phyloP scores from a whole-genome alignment of 768 basidiomycete genomes.

The Xerocomellus intermedius region DNA sequence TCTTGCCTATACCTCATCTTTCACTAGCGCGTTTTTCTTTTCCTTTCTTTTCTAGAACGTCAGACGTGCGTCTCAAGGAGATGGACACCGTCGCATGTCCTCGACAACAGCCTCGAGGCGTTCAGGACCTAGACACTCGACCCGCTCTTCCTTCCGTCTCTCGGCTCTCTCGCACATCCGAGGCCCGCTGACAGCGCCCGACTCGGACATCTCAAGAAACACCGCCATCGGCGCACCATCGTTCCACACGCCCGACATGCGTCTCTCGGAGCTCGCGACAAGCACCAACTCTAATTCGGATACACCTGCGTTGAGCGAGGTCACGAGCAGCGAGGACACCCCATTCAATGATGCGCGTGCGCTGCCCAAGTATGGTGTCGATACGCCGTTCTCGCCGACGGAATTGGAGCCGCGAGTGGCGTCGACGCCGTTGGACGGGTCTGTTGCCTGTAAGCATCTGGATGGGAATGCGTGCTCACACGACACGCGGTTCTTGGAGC shows the following conservation, averaged over 20 bases:
- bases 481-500: constrained; percentile 25
- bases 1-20: background rate
- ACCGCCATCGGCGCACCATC: background rate
- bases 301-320: constrained; percentile 16
- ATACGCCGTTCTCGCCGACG: constrained; percentile 9
- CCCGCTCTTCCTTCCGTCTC: constrained; percentile 22
- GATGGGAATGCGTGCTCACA: background rate
- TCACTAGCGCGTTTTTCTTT: background rate
- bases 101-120: constrained; percentile 22
- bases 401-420: constrained; percentile 6
- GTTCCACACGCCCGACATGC: constrained; percentile 15
- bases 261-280: constrained; percentile 17
- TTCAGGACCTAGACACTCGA: constrained; percentile 5
- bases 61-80: constrained; percentile 16
- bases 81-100: constrained; percentile 19
- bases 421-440: constrained; percentile 11
- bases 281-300: background rate
- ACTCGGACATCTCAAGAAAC: constrained; percentile 1
- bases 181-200: background rate
- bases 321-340: constrained; percentile 6
- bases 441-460: background rate
- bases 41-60: constrained; percentile 17
- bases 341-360: constrained; percentile 22
- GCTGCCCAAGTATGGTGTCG: constrained; percentile 16
- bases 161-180: constrained; percentile 20